These are phyloP conservation scores for Candida succiphila DNA, from an alignment of 805 yeast species.

Conservation along the genomic window DNA sequence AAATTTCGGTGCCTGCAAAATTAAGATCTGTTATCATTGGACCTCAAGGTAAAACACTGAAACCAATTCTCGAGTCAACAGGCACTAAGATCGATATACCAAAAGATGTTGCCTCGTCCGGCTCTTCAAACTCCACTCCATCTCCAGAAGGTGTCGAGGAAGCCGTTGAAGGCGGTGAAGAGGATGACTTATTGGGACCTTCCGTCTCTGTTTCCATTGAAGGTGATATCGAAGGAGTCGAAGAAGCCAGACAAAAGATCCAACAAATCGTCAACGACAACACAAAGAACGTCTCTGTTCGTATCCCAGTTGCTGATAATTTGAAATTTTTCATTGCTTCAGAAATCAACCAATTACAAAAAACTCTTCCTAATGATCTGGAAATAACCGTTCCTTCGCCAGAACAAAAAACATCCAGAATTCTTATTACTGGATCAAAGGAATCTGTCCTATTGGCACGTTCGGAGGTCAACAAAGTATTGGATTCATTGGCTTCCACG, in stretches of 20 bases:
- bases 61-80: conserved; percentile 62
- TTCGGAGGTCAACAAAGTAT: conserved; percentile 33
- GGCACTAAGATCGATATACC: conserved; percentile 68
- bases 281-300: conserved; percentile 47
- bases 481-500: conserved; percentile 33
- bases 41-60: conserved; percentile 72
- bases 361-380: conserved; percentile 13
- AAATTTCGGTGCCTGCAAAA: conserved; percentile 63
- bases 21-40: conserved; percentile 79
- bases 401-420: conserved; percentile 25
- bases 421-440: conserved; percentile 63
- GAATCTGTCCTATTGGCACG: conserved; percentile 50
- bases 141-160: conserved; percentile 30
- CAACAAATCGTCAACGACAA: conserved; percentile 66
- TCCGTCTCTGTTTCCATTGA: conserved; percentile 54
- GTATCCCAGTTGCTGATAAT: conserved; percentile 32
- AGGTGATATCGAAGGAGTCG: conserved; percentile 82
- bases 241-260: conserved; percentile 61
- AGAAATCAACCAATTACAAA: conserved; percentile 18
- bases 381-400: conserved; percentile 24
- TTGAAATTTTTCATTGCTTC: conserved; percentile 34
- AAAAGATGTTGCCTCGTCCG: conserved; percentile 9
- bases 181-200: conserved; percentile 51
- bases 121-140: conserved; percentile 5
- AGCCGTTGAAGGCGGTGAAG: conserved; percentile 37